Base-by-base conservation (phyloP, 352 stramenopile species). In the Globisporangium cystogenes region DNA sequence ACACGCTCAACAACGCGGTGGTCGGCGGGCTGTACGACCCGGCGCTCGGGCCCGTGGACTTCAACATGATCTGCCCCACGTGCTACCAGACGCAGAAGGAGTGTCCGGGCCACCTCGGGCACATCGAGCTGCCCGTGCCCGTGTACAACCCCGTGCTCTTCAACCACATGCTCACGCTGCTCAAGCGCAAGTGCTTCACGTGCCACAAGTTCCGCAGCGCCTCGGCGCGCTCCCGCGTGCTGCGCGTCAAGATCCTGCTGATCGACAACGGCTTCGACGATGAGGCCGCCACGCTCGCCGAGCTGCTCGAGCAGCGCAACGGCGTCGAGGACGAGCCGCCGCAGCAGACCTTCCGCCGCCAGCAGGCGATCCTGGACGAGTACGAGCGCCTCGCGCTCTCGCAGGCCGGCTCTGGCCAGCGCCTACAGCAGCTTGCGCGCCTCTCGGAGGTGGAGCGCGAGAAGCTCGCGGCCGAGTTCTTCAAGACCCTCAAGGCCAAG, bases 71-170 rank as follows among this genome's bases (percentile, higher is more conserved):
- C 58, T 99, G 93, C 65, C 73, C 88, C 16, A 99, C 98, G 33
- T 99, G 98, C 77, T 89, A 96, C 43, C 84, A 98, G 62, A 87
- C 86, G 46, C 95, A 96, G 65, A 85, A 96, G 51, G 74, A 98
- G 49, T 99, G 97, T 63, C 96, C 97, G 0, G 98, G 98, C 20
- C 97, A 99, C 75, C 70, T 99, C 50, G 98, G 97, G 26, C 96
- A 99, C 78, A 98, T 99, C 57, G 96, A 99, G 81, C 82, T 99
- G 39, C 94, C 91, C 53, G 91, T 99, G 33, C 97, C 97, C 7
- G 82, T 99, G 33, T 99, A 99, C 68, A 97, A 99, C 72, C 97
- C 97, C 0, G 78, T 99, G 40, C 80, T 99, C 20, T 99, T 99
- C 59, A 44, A 55, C 1, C 83, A 95, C 36, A 75, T 99, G 69